Conservation (phyloP, 2,329 filamentous ascomycete species). For the Chaetomium globosum region DNA sequence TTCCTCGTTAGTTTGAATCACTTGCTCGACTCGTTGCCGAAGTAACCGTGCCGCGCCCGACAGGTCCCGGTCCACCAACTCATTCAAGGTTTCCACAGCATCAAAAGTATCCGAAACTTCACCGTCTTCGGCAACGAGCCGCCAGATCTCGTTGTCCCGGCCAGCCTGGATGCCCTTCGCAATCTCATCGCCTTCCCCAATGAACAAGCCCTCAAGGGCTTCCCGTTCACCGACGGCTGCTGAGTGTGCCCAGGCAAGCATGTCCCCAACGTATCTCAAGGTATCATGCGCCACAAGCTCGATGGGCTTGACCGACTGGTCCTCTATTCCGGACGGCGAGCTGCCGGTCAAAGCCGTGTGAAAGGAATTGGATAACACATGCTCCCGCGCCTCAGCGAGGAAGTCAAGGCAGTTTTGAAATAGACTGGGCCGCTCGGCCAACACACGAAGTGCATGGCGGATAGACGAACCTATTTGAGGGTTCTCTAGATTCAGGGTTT, state of each 20-base stretch:
- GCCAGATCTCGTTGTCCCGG: constrained; percentile 82
- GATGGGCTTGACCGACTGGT: constrained; percentile 78
- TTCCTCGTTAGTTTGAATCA: constrained; percentile 90
- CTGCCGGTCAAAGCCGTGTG: constrained; percentile 82
- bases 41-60: constrained; percentile 79
- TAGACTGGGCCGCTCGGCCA: constrained; percentile 84
- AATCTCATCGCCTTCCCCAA: constrained; percentile 87
- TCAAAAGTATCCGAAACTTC: constrained; percentile 67
- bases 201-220: constrained; percentile 86
- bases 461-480: constrained; percentile 88
- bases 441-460: constrained; percentile 76
- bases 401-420: constrained; percentile 94
- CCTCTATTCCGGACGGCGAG: constrained; percentile 58
- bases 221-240: constrained; percentile 92
- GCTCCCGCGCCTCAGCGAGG: constrained; percentile 87
- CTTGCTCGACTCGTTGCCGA: constrained; percentile 86
- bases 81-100: constrained; percentile 76
- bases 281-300: constrained; percentile 92
- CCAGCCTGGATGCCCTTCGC: constrained; percentile 79
- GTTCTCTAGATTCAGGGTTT: constrained; percentile 87
- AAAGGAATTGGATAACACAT: constrained; percentile 85
- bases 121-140: constrained; percentile 62
- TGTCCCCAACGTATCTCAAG: constrained; percentile 89
- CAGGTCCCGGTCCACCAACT: constrained; percentile 84
- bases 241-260: constrained; percentile 96